These are phyloP conservation scores for Bretschneidera sinensis DNA, from an alignment of 345 rosid species.

Conservation along the genomic window DNA sequence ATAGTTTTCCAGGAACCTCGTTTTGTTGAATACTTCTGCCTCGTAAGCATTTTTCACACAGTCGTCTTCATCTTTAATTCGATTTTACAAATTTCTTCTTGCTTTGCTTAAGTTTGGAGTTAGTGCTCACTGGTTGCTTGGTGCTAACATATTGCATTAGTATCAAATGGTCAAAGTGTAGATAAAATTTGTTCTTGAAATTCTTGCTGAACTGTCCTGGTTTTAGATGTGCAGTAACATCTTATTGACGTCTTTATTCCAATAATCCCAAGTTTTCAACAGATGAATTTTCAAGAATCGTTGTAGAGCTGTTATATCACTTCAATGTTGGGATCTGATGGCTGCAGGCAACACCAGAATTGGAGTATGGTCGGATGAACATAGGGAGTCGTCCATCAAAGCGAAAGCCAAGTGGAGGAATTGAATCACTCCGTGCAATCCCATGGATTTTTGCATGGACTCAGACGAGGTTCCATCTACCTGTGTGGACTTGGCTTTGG, in stretches of 20 bases:
- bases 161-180: too few relatives aligned
- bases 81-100: neutral
- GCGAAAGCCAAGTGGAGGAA: constrained; percentile 94
- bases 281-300: too few relatives aligned
- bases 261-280: too few relatives aligned
- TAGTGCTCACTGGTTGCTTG: neutral
- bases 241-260: too few relatives aligned
- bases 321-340: neutral
- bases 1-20: constrained; percentile 90
- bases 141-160: too few relatives aligned
- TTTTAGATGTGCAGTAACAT: too few relatives aligned
- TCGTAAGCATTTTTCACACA: constrained; percentile 41
- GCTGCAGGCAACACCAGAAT: constrained; percentile 93
- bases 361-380: constrained; percentile 98
- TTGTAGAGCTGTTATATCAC: too few relatives aligned
- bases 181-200: constrained; percentile 1
- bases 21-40: constrained; percentile 95
- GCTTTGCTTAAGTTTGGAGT: neutral
- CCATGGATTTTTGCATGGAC: constrained; percentile 99
- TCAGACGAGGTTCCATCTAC: constrained; percentile 97
- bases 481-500: constrained; percentile 99
- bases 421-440: constrained; percentile 97
- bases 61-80: too few relatives aligned
- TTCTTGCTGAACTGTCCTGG: neutral
- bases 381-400: constrained; percentile 98